Base-by-base conservation (phyloP, 2,329 filamentous ascomycete genomes). In the Didymella pomorum region DNA sequence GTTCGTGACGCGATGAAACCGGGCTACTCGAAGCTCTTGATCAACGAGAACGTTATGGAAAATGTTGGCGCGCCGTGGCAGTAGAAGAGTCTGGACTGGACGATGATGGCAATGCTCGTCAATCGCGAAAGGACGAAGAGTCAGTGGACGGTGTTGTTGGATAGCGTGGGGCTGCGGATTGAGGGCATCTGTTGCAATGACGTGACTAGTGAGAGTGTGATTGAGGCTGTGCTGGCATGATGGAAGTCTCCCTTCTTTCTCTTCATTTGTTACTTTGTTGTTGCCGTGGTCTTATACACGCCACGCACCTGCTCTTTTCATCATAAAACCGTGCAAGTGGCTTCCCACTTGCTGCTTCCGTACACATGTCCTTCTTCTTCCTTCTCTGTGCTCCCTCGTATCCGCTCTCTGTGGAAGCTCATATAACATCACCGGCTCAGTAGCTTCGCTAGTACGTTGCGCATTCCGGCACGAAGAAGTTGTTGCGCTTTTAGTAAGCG, bases 1-100 rank as follows among this genome's bases (percentile, higher is more conserved):
- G 31, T 63, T 10, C 28, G 37, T 11, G 51, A 48, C 11, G 65
- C 61, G 8, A 63, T 69, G 66, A 47, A 52, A 21, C 45, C 50
- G n/a, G 58, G 61, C 2, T 61, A 61, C 39, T 50, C 39, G 21
- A 56, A 48, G 26, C 33, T 63, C 3, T 29, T 63, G 2, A 45
- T 63, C 28, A 58, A 56, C 14, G 58, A 63, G 35, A 49, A 35
- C 23, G 31, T 61, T 14, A 14, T 63, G 18, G 53, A 59, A 11
- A 35, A 37, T 31, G 25, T 42, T 16, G 52, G 35, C n/a, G 37
- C 42, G 11, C 42, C 33, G 14, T 44, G 33, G 31, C 33, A 51
- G 42, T 23, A 39, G 20, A 47, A 53, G 16, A 51, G 39, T 3
- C 18, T 48, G 3, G 53, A 56, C 37, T 26, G 56, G 9, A 45